Evolutionary conservation across 495 filamentous ascomycete species (phyloP).

Genomic region (Evansstolkia leycettana): DNA sequence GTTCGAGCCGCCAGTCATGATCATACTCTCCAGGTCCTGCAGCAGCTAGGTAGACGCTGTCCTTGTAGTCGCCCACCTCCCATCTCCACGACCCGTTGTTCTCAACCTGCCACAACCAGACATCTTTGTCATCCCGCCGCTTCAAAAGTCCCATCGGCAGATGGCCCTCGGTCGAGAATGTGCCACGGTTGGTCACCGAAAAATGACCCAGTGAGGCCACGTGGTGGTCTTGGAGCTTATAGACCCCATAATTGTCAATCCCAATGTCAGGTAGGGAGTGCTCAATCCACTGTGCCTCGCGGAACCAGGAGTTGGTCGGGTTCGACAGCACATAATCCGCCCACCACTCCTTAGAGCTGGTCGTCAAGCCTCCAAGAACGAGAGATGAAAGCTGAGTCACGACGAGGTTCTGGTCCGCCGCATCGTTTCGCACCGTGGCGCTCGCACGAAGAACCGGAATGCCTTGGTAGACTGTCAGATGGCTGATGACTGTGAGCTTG

Average conservation of each 20-base stretch:
- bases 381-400: slow-evolving; percentile 10
- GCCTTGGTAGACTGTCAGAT: slow-evolving; percentile 5
- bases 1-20: slow-evolving; percentile 8
- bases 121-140: slow-evolving; percentile 4
- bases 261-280: slow-evolving; percentile 7
- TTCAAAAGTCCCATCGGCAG: slow-evolving; percentile 10
- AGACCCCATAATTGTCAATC: slow-evolving; percentile 11
- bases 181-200: slow-evolving; percentile 8
- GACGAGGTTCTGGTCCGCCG: slow-evolving; percentile 1
- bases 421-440: slow-evolving; percentile 6
- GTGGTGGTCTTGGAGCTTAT: slow-evolving; percentile 7
- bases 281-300: slow-evolving; percentile 14
- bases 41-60: slow-evolving; percentile 11
- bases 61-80: slow-evolving; percentile 15
- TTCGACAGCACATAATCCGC: slow-evolving; percentile 6
- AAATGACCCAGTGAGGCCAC: slow-evolving; percentile 3
- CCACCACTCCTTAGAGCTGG: slow-evolving; percentile 9
- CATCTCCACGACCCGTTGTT: slow-evolving; percentile 16
- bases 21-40: slow-evolving; percentile 8
- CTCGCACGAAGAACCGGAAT: slow-evolving; percentile 5
- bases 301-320: slow-evolving; percentile 14
- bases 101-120: slow-evolving; percentile 18
- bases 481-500: slow-evolving; percentile 3
- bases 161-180: slow-evolving; percentile 10
- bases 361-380: slow-evolving; percentile 8